Base-by-base conservation (phyloP, 495 filamentous ascomycete species). In the Aspergillus diversus region DNA sequence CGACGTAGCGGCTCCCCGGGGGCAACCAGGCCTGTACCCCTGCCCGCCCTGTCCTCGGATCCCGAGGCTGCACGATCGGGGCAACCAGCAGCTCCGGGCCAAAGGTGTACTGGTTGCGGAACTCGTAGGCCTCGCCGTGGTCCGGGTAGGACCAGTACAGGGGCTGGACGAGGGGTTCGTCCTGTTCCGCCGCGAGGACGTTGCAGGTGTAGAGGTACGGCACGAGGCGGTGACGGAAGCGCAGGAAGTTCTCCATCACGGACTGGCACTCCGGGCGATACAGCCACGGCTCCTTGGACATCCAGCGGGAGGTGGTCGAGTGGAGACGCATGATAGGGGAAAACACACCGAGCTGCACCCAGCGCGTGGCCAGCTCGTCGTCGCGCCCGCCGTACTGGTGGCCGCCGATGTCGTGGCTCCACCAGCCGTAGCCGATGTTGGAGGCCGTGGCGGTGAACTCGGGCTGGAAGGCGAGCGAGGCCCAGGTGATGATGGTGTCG, bases 401-500 rank as follows among this genome's bases (percentile, higher is more conserved):
- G 27, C 85, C 85, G 21, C 85, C 85, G 49, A 88, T 87, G 61
- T 88, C 85, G 66, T 88, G 83, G 57, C 82, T 85, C 85, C 85
- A 88, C 84, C 84, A 88, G 8, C 84, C 84, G 60, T 82, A 88
- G 4, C 85, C 85, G 60, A 88, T 87, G 71, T 88, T 88, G 13
- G 83, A 86, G 0, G 85, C 82, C 0, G 84, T 86, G 6, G 83
- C 81, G 0, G 85, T 88, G 67, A 87, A 88, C 61, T 88, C 85
- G 32, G 85, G 83, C 66, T 88, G 84, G 67, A 87, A 88, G 3
- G 80, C 61, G 3, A 88, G 77, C 0, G 83, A 84, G 0, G 69
- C 78, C 85, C 85, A 88, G 4, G 81, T 81, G 39, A 84, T 80
- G 13, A 81, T 60, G 0, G 80, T 81, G 61, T 88, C 85, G 2